Base-by-base conservation (phyloP, 2,329 filamentous ascomycete genomes). In the Aaosphaeria pasadenensis region DNA sequence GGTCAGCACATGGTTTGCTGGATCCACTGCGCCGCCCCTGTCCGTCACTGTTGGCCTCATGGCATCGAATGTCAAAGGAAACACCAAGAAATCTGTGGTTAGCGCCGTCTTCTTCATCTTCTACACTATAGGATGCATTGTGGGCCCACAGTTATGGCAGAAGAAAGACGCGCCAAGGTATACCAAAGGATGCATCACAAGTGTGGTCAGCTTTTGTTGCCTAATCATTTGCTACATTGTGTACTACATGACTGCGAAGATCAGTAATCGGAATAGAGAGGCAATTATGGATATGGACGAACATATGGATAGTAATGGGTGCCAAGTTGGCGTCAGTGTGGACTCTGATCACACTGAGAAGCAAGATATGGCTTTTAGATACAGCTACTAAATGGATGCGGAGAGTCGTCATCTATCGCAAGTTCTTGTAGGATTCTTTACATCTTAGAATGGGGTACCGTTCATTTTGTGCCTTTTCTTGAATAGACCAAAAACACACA, bases 61-160 rank as follows among this genome's bases (percentile, higher is more conserved):
- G 1, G 75, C 76, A 0, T 78, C 75, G 3, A 79, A 79, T 46
- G 70, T 78, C 29, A 76, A 77, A 44, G 76, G 77, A 0, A 79
- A 79, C 56, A 79, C 77, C 1, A 80, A 79, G 54, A 71, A 73
- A 4, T 64, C 75, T 6, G 63, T 40, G 7, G 39, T 40, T 9
- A 40, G 39, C 17, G 39, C 39, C 2, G 24, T 40, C 11, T 40
- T 40, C 39, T 40, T 40, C 39, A 28, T 40, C 17, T 13, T 40
- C 11, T 40, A 40, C 39, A 40, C 39, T 24, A 17, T 40, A 13
- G 39, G 74, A 1, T 74, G 73, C 54, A 77, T 78, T 45, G 74
- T 64, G 0, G 62, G 63, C 1, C 76, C 77, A n/a, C 76, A 80
- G 56, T 65, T 78, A 1, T 79, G 76, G 76, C 74, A 71, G 1